A percentile compares a stretch with the other conserved stretches of the same genome.
Evolutionary conservation across 2,329 filamentous ascomycete species (phyloP).

Genomic region (Hypoxylon sp.): DNA sequence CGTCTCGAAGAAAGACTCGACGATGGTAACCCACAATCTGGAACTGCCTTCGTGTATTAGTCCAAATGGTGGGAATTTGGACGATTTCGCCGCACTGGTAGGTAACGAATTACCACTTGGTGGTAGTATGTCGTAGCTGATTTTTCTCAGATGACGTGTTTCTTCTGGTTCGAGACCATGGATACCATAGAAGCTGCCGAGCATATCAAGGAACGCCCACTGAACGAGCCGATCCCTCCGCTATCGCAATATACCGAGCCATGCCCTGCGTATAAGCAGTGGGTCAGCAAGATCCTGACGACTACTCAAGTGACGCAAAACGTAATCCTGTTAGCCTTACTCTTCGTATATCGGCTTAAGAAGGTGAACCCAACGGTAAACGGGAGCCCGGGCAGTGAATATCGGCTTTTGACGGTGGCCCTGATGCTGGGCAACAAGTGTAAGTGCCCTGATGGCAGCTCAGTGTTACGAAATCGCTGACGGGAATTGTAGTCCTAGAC

Average conservation of each 20-base stretch:
- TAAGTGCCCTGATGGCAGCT: slow-evolving; percentile 56
- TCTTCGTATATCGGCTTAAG: slow-evolving; percentile 95
- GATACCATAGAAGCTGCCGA: slow-evolving; percentile 82
- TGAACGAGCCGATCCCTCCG: slow-evolving; percentile 55
- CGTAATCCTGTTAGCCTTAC: slow-evolving; percentile 87
- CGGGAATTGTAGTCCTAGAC: slow-evolving; percentile 75
- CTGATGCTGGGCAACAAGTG: slow-evolving; percentile 99
- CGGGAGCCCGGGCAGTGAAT: slow-evolving; percentile 93
- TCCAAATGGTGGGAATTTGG: slow-evolving; percentile 78
- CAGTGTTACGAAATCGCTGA: slow-evolving; percentile 25
- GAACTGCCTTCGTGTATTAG: slow-evolving; percentile 83
- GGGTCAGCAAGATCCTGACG: slow-evolving; percentile 89
- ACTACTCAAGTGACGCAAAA: slow-evolving; percentile 98
- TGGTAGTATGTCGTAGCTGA: slow-evolving; percentile 40
- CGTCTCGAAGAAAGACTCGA: slow-evolving; percentile 56
- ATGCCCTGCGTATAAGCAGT: slow-evolving; percentile 86
- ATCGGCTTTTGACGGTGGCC: slow-evolving; percentile 90
- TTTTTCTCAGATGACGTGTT: slow-evolving; percentile 80
- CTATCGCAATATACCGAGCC: slow-evolving; percentile 81
- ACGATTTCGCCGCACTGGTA: slow-evolving; percentile 87
- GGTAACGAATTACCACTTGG: slow-evolving; percentile 44
- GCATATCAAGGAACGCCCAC: slow-evolving; percentile 61
- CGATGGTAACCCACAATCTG: slow-evolving; percentile 69
- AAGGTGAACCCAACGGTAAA: slow-evolving; percentile 89
- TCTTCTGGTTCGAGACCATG: slow-evolving; percentile 97